Evolutionary conservation across 2,329 filamentous ascomycete species (phyloP), one percentile per base, ranked within the genome.

Genomic region (Ampelomyces quisqualis): DNA sequence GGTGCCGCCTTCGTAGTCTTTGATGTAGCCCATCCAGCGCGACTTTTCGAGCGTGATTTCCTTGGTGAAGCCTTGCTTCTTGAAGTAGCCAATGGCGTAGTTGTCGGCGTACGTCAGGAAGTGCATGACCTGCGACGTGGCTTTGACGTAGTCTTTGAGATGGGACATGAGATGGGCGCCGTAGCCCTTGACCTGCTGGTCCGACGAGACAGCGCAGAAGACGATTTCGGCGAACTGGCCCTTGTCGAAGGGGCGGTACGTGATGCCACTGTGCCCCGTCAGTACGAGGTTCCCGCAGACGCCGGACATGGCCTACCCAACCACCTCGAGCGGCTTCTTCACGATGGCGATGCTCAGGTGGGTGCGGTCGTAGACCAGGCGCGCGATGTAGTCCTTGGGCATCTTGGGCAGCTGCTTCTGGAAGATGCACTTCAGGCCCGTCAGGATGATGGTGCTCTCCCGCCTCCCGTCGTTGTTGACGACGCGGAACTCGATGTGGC

Each of bases 11-110:
- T 98, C 93, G 68, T 98, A 98, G 67, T 98, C 93, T 67, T 98
- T 98, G 74, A 98, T 98, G 61, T 97, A 98, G 2, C 93, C 93
- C 93, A 97, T 97, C 93, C 93, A 98, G 3, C 89, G 84, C 2
- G 85, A 83, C 59, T 84, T 86, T 44, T 93, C 87, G 1, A 98
- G 80, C 0, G 90, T 95, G 51, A 98, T 97, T 59, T 98, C 91
- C 67, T 98, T 98, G 2, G 93, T 97, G 64, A 98, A 98, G 0
- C 93, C 93, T 67, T 98, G 93, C 67, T 98, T 98, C 70, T 97
- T 95, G 71, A 98, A 98, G 69, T 97, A 98, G 8, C 93, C 93
- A 53, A 95, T 98, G 26, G 93, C 93, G 63, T 97, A 97, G 69
- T 98, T 98, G 69, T 98, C 93, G 51, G 93, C 93, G 62, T 98